Conservation (phyloP, 2,329 filamentous ascomycete species). For the Chrysoporthe puriensis region DNA sequence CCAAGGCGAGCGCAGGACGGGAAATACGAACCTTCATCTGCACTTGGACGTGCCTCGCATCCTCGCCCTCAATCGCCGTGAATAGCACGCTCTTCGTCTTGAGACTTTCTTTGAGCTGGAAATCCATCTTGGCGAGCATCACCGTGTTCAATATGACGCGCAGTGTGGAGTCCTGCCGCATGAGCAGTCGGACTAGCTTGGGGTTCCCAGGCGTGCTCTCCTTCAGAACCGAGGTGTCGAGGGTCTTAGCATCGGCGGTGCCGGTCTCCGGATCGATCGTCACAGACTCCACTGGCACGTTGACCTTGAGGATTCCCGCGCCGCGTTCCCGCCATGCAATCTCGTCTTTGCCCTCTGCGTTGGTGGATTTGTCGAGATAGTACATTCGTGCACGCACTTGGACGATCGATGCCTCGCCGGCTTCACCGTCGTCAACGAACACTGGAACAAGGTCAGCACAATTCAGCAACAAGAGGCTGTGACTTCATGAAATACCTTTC, state of each 20-base stretch:
- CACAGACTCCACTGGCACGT: slow-evolving; percentile 65
- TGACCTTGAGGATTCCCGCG: slow-evolving; percentile 81
- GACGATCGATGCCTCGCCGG: slow-evolving; percentile 76
- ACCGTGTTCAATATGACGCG: slow-evolving; percentile 85
- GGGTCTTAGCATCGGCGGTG: slow-evolving; percentile 53
- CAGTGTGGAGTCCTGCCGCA: slow-evolving; percentile 89
- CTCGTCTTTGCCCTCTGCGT: slow-evolving; percentile 42
- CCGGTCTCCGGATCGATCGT: slow-evolving; percentile 56
- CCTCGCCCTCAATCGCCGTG: slow-evolving; percentile 62
- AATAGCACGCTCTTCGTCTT: slow-evolving; percentile 72
- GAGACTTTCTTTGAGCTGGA: slow-evolving; percentile 75
- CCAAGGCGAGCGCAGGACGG: neutral
- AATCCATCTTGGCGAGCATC: slow-evolving; percentile 77
- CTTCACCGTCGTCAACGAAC: slow-evolving; percentile 81
- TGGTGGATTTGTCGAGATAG: slow-evolving; percentile 63
- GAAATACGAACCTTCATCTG: slow-evolving; percentile 60
- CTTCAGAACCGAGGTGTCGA: slow-evolving; percentile 58
- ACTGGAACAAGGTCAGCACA: slow-evolving; percentile 47
- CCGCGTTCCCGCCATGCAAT: slow-evolving; percentile 90
- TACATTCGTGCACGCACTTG: slow-evolving; percentile 84
- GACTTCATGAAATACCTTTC: slow-evolving; percentile 59
- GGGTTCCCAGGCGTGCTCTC: slow-evolving; percentile 40
- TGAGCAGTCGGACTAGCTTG: slow-evolving; percentile 73
- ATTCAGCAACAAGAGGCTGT: neutral
- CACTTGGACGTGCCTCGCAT: slow-evolving; percentile 59